phyloP scores from a whole-genome alignment of 164 flowering plant genomes.

The Dillenia turbinata region DNA sequence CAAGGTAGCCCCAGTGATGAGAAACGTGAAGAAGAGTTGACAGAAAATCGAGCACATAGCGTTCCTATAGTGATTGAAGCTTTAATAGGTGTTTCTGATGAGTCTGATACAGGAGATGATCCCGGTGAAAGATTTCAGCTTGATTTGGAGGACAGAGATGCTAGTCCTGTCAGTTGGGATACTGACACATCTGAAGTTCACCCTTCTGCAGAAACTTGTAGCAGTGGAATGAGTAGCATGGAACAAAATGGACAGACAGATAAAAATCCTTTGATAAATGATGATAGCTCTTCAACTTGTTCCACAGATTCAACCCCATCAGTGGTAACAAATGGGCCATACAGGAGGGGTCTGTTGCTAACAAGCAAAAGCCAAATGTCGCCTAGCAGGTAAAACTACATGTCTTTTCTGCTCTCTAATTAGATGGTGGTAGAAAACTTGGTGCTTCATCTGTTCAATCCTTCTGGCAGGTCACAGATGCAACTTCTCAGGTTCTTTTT shows the following conservation, averaged over 20 bases:
- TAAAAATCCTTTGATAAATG: constrained; percentile 55
- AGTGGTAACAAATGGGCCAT: constrained; percentile 51
- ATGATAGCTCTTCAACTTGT: constrained; percentile 97
- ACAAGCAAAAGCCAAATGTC: constrained; percentile 44
- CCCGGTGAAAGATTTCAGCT: constrained; percentile 46
- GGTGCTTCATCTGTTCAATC: too few species aligned
- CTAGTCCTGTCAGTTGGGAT: constrained; percentile 78
- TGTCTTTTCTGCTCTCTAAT: too few species aligned
- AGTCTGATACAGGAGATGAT: constrained; percentile 64
- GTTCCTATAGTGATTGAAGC: constrained; percentile 45
- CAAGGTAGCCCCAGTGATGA: constrained; percentile 28
- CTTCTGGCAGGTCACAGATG: too few species aligned
- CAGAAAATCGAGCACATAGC: constrained; percentile 31
- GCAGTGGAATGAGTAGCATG: constrained; percentile 38
- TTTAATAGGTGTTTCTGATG: constrained; percentile 72
- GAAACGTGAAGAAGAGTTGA: constrained; percentile 19
- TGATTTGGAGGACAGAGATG: constrained; percentile 83
- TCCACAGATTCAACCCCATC: constrained; percentile 92
- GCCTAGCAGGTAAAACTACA: constrained; percentile 53
- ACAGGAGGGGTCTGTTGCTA: constrained; percentile 41
- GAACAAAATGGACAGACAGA: constrained; percentile 55
- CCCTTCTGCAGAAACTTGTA: constrained; percentile 55
- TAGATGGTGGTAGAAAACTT: too few species aligned
- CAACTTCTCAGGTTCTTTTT: too few species aligned
- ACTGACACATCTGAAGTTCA: constrained; percentile 78